phyloP scores from a whole-genome alignment of 345 rosid species.

The Ailanthus altissimus region DNA sequence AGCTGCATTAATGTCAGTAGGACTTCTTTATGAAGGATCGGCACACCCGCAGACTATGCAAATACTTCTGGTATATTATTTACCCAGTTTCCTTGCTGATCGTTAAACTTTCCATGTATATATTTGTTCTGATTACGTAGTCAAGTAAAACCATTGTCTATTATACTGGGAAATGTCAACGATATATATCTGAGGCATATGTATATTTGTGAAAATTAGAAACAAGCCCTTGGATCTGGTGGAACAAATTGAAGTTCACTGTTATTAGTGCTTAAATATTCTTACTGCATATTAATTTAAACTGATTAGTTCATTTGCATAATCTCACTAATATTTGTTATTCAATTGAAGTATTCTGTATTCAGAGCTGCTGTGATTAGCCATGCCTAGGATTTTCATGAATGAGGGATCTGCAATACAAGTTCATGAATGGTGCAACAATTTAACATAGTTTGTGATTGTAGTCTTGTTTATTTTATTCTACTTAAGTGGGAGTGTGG shows the following conservation, averaged over 20 bases:
- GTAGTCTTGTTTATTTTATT: constrained; percentile 5
- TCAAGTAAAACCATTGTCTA: neutral
- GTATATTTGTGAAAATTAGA: neutral
- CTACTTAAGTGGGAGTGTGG: neutral
- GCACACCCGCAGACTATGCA: constrained; percentile 91
- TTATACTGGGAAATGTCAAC: neutral
- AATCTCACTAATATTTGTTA: neutral
- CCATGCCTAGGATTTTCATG: constrained; percentile 8
- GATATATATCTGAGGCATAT: neutral
- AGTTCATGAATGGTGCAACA: neutral
- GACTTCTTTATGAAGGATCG: constrained; percentile 95
- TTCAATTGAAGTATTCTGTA: neutral
- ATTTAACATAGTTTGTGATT: neutral
- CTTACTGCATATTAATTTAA: neutral
- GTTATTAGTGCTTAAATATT: neutral
- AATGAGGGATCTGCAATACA: constrained; percentile 11
- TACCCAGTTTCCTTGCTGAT: constrained; percentile 7
- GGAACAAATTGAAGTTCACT: neutral
- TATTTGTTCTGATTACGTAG: neutral
- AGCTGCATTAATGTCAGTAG: constrained; percentile 88
- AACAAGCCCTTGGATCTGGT: neutral
- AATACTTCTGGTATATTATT: constrained; percentile 63
- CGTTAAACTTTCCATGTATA: neutral
- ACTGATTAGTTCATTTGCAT: constrained; percentile 3
- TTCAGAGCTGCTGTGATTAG: neutral